Percentiles rank a stretch among this genome's conserved stretches.
These are phyloP conservation scores for Cryptococcus sp. DNA, from an alignment of 1,284 basidiomycete genomes.

Conservation along the genomic window DNA sequence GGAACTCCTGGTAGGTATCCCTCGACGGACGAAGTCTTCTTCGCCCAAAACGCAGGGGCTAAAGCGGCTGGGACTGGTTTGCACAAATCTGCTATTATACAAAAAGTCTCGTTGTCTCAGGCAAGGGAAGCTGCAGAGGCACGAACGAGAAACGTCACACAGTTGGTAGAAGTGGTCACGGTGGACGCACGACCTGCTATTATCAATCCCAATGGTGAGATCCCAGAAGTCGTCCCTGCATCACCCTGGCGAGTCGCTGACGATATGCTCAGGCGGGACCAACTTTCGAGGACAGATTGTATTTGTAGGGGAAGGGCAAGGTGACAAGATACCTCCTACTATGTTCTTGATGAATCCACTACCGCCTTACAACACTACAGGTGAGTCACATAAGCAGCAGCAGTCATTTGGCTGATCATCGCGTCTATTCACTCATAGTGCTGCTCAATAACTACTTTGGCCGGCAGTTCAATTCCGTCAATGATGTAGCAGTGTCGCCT, in stretches of 20 bases:
- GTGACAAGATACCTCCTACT: conserved; percentile 61
- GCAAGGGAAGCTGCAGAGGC: conserved; percentile 45
- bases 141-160: conserved; percentile 50
- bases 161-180: conserved; percentile 58
- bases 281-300: conserved; percentile 61
- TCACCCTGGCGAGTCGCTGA: conserved; percentile 1
- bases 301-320: conserved; percentile 69
- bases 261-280: conserved; percentile 62
- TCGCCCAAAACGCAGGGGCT: conserved; percentile 59
- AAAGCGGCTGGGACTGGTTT: conserved; percentile 53
- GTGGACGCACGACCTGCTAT: conserved; percentile 57
- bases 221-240: background rate
- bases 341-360: conserved; percentile 66
- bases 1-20: conserved; percentile 40
- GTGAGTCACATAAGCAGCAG: conserved; percentile 13
- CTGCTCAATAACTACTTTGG: conserved; percentile 72
- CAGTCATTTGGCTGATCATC: background rate
- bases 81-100: conserved; percentile 57
- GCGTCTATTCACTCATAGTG: conserved; percentile 39
- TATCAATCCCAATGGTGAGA: conserved; percentile 70
- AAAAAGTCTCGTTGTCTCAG: conserved; percentile 54
- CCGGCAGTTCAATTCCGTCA: conserved; percentile 76
- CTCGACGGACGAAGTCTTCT: conserved; percentile 63
- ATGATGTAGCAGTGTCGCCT: conserved; percentile 74
- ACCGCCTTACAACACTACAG: conserved; percentile 62